A percentile compares a stretch with the other conserved stretches of the same genome.
These are phyloP conservation scores for Yamadazyma sp. DNA, from an alignment of 1,139 yeast species.

Conservation along the genomic window DNA sequence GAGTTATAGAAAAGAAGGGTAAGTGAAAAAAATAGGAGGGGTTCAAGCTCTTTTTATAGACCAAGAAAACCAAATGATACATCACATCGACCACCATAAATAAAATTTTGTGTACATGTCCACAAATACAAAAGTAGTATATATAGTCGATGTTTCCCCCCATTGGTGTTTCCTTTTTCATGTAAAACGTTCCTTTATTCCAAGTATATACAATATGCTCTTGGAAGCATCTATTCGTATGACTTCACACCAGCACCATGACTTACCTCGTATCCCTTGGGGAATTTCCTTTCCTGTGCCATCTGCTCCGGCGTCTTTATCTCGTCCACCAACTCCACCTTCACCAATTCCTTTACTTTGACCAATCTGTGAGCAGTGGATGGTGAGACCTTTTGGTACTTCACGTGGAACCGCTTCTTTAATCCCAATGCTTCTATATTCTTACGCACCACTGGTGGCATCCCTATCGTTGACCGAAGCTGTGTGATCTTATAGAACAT, in stretches of 20 bases:
- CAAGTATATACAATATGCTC: constrained; percentile 1
- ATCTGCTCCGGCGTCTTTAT: constrained; percentile 50
- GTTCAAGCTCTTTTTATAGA: too few species aligned
- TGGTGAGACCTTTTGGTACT: constrained; percentile 73
- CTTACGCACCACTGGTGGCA: constrained; percentile 66
- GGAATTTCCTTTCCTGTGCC: constrained; percentile 56
- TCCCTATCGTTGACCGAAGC: constrained; percentile 78
- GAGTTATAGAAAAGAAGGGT: too few species aligned
- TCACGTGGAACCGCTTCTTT: constrained; percentile 67
- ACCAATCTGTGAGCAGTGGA: constrained; percentile 84
- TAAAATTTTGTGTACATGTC: too few species aligned
- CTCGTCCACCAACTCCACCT: constrained; percentile 70
- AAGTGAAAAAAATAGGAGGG: too few species aligned
- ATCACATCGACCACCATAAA: too few species aligned
- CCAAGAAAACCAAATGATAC: too few species aligned
- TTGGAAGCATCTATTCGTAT: constrained; percentile 10
- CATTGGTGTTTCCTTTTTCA: too few species aligned
- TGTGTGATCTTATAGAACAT: constrained; percentile 65
- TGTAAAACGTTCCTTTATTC: constrained; percentile 1
- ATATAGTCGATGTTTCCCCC: too few species aligned
- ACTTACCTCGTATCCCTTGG: constrained; percentile 54
- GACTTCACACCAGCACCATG: constrained; percentile 15
- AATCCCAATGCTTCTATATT: constrained; percentile 77
- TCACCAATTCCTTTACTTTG: constrained; percentile 83
- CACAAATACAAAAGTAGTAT: too few species aligned